Base-by-base conservation (phyloP, 345 rosid species). In the Citrus medica region DNA sequence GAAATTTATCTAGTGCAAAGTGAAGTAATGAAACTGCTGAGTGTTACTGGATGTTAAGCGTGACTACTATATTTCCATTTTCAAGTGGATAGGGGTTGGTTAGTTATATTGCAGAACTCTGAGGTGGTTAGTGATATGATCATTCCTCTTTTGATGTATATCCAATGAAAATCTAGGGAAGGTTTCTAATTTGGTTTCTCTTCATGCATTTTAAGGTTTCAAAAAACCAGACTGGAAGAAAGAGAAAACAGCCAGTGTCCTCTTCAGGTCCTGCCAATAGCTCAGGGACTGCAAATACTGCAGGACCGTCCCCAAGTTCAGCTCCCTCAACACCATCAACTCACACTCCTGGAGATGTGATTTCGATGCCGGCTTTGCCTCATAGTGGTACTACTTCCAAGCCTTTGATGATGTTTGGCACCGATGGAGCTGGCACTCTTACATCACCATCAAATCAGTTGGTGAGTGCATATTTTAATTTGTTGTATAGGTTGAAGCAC, bases 241-340 rank as follows among this genome's bases (percentile, higher is more conserved):
- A 96, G 87, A 89, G 99, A 78, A 96, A 96, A 85, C 99, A 96
- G 82, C 98, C 99, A 0, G 97, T 88, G 79, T 91, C 99, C 63
- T 95, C 99, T 84, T 94, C 99, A 68, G 99, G 98, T 33, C 97
- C 99, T 83, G 99, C 99, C 80, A 96, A 94, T 85, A 96, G 99
- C 85, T 84, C 99, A 5, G 99, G 99, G 80, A 96, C 99, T 82
- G 99, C 97, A 61, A 96, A 96, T 84, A 96, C 99, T 14, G 88
- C 97, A 0, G 99, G 99, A 69, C 99, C 99, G 12, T 96, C 99
- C 79, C 99, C 99, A 24, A 91, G 99, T 86, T 96, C 99, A 75
- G 98, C 98, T 28, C 98, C 99, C 53, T 96, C 99, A 63, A 96
- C 99, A 7, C 98, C 99, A 25, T 96, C 99, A 76, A 94, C 98